Percentiles rank a stretch among this genome's conserved stretches.
These are phyloP conservation scores for Leccinum truebloodii DNA, from an alignment of 768 basidiomycete genomes.

Conservation along the genomic window DNA sequence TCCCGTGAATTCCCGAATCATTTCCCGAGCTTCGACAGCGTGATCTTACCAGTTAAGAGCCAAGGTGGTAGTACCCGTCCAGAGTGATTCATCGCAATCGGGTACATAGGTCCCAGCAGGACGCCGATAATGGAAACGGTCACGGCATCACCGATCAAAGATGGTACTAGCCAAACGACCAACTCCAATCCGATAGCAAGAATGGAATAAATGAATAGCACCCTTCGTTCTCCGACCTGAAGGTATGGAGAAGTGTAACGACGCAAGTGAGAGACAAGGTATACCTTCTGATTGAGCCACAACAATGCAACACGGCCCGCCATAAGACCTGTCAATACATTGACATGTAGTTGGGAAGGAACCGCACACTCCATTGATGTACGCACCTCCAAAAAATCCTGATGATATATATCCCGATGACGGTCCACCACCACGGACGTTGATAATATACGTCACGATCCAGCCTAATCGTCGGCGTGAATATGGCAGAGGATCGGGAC, in stretches of 20 bases:
- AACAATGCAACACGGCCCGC: constrained; percentile 55
- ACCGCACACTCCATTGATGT: not conserved
- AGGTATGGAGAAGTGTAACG: not conserved
- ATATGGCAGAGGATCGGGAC: not conserved
- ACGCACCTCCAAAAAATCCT: constrained; percentile 55
- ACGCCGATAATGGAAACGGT: constrained; percentile 58
- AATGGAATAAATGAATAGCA: constrained; percentile 51
- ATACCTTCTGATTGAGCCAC: constrained; percentile 55
- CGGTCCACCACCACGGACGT: constrained; percentile 45
- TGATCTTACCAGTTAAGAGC: constrained; percentile 50
- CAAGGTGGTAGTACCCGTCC: constrained; percentile 68
- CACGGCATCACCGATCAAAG: constrained; percentile 53
- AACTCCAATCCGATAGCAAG: constrained; percentile 58
- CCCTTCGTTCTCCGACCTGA: constrained; percentile 56
- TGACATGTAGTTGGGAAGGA: not conserved
- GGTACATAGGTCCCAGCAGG: constrained; percentile 53
- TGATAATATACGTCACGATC: constrained; percentile 63
- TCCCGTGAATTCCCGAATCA: not conserved
- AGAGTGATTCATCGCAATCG: constrained; percentile 67
- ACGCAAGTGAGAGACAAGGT: not conserved
- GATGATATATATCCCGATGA: constrained; percentile 53
- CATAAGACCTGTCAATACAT: constrained; percentile 47
- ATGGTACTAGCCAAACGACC: constrained; percentile 57
- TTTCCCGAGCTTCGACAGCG: not conserved
- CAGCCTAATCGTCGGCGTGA: constrained; percentile 45